Percentiles rank a stretch among this genome's conserved stretches.
Conservation (phyloP, 768 basidiomycete genomes). For the Chalciporus pseudorubinellus region DNA sequence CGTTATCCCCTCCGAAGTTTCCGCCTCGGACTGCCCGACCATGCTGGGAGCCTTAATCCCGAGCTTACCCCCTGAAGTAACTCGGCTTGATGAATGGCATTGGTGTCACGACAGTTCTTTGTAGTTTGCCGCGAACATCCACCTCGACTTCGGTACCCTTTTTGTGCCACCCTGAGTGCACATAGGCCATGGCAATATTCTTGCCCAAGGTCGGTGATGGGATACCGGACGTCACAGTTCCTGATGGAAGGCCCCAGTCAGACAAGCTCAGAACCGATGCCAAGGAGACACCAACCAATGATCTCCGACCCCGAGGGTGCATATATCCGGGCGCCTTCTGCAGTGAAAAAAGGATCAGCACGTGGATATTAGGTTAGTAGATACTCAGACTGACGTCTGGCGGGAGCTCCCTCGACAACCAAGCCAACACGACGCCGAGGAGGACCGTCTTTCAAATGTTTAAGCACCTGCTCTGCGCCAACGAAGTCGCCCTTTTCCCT, state of each 20-base stretch:
- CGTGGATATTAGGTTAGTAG: not conserved
- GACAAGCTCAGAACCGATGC: not conserved
- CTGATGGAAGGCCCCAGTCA: slow-evolving; percentile 26
- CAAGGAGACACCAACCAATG: slow-evolving; percentile 50
- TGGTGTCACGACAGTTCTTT: slow-evolving; percentile 67
- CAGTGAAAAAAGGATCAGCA: slow-evolving; percentile 2
- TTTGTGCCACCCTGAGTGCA: slow-evolving; percentile 79
- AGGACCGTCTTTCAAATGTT: slow-evolving; percentile 79
- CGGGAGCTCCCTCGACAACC: slow-evolving; percentile 80
- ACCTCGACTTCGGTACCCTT: slow-evolving; percentile 84
- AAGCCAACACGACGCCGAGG: slow-evolving; percentile 77
- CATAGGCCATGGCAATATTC: slow-evolving; percentile 97
- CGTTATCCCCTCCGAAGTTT: not conserved
- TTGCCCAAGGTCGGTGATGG: slow-evolving; percentile 86
- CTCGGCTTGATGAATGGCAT: slow-evolving; percentile 89
- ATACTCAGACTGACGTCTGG: slow-evolving; percentile 55
- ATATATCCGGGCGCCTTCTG: slow-evolving; percentile 80
- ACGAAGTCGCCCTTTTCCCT: slow-evolving; percentile 71
- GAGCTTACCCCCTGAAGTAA: slow-evolving; percentile 75
- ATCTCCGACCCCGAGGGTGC: slow-evolving; percentile 50
- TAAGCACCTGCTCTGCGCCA: slow-evolving; percentile 68
- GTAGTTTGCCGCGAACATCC: slow-evolving; percentile 78
- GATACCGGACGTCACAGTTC: slow-evolving; percentile 88
- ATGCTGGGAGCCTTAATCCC: not conserved
- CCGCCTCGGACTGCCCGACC: not conserved